Evolutionary conservation across 2,329 filamentous ascomycete species (phyloP).

Genomic region (Pezicula radicicola): DNA sequence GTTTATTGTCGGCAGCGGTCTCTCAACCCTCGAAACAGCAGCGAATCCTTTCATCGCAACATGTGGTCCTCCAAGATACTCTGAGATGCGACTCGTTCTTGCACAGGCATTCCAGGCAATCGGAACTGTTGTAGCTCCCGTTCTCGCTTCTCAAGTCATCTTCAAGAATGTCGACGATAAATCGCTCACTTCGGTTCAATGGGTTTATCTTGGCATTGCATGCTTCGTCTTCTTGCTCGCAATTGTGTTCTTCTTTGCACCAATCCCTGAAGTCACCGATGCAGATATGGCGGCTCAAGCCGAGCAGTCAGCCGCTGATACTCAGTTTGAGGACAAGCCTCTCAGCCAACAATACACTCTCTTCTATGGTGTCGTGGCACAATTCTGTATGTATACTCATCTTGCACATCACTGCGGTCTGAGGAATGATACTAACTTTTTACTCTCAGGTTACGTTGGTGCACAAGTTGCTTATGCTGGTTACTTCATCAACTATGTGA

Average conservation of each 20-base stretch:
- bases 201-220: slow-evolving; percentile 78
- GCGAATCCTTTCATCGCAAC: slow-evolving; percentile 72
- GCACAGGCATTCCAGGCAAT: slow-evolving; percentile 74
- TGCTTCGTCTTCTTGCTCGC: slow-evolving; percentile 69
- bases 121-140: slow-evolving; percentile 68
- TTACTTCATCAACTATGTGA: slow-evolving; percentile 62
- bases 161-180: slow-evolving; percentile 47
- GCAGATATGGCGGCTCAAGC: slow-evolving; percentile 48
- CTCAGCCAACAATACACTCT: slow-evolving; percentile 46
- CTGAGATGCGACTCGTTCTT: slow-evolving; percentile 70
- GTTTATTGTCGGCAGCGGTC: slow-evolving; percentile 73
- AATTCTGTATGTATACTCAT: slow-evolving; percentile 73
- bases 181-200: slow-evolving; percentile 71
- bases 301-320: slow-evolving; percentile 11
- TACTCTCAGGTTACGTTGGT: slow-evolving; percentile 58
- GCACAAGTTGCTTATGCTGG: slow-evolving; percentile 21
- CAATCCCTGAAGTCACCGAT: slow-evolving; percentile 54
- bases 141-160: slow-evolving; percentile 70
- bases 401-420: too few species aligned
- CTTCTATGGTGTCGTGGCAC: slow-evolving; percentile 68
- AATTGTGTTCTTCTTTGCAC: slow-evolving; percentile 65
- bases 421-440: too few species aligned
- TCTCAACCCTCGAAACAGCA: slow-evolving; percentile 74
- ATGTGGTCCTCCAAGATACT: slow-evolving; percentile 70
- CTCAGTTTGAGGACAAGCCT: slow-evolving; percentile 17